phyloP scores from a whole-genome alignment of 2,329 filamentous ascomycete species.

The Arthrobotrys sinensis region DNA sequence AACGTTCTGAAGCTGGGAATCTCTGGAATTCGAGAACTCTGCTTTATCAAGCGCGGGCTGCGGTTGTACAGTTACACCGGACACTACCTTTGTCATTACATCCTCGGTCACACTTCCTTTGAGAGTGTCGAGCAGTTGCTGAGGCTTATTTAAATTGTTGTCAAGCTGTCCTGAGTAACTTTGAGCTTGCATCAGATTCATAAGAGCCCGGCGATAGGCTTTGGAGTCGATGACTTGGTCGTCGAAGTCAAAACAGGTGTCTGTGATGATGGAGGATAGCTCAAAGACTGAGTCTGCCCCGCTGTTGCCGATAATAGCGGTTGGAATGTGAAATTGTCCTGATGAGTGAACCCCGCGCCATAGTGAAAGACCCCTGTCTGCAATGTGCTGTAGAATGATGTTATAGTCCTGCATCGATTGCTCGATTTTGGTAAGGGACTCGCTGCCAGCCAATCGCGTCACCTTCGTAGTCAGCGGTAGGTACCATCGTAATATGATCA shows the following conservation, averaged over 20 bases:
- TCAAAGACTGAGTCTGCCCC: background rate
- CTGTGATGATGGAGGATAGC: background rate
- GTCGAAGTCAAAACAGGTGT: slow-evolving; percentile 3
- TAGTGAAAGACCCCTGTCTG: background rate
- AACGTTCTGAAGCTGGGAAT: no score
- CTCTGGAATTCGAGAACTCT: no score
- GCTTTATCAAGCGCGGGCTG: no score
- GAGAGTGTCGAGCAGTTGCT: no score
- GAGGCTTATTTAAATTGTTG: no score
- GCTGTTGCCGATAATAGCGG: background rate
- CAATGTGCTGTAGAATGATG: slow-evolving; percentile 3
- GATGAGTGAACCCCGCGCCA: slow-evolving; percentile 3
- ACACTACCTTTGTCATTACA: no score
- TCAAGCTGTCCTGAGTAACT: background rate
- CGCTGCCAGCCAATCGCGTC: background rate
- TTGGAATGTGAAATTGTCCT: background rate
- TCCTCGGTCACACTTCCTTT: no score
- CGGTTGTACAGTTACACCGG: no score
- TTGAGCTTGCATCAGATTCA: background rate
- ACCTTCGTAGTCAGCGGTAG: no score
- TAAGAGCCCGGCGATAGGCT: slow-evolving; percentile 18
- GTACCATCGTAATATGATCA: no score
- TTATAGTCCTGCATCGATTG: slow-evolving; percentile 22
- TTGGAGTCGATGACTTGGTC: slow-evolving; percentile 13
- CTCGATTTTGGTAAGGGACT: slow-evolving; percentile 3